Evolutionary conservation across 305 asterid species (phyloP), one percentile per base, ranked within the genome.

Genomic region (Fraxinus albicans): DNA sequence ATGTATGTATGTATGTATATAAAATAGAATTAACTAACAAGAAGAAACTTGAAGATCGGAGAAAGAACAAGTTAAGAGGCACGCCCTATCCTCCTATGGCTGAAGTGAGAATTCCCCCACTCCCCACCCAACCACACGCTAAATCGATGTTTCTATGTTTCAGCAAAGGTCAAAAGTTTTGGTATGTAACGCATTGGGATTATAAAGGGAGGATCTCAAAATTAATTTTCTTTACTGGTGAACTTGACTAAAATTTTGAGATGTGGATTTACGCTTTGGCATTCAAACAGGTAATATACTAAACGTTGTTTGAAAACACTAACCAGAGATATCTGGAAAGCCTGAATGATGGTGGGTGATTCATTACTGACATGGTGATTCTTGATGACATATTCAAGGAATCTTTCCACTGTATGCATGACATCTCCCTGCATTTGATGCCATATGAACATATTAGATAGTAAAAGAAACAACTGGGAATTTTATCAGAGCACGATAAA

Each of bases 321-420:
- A 50, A 97, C 99, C 97, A 97, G 87, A 83, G 98, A 95, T 81
- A 97, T 81, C 90, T 91, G 94, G 84, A 97, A 88, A 80, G 99
- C 97, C 81, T 97, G 97, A 83, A 90, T 84, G 74, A 91, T 87
- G 77, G 90, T 83, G 63, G 86, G 86, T n/a, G 94, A 88, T 83
- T 91, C 92, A 85, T 88, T 89, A 86, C 81, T 88, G 83, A 95
- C 93, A 44, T 80, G 90, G 79, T 89, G 93, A 86, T 91, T 94
- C 90, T 88, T 86, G 88, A 91, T 88, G 44, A 94, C 91, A 90
- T 94, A 94, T 74, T 91, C 95, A 90, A 94, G 83, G 87, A 97
- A 89, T 36, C 69, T 89, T 85, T 81, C 86, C 38, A 84, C 91
- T 44, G 47, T 72, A 73, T 42, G 84, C 86, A 83, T 83, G 86